Base-by-base conservation (phyloP, 257 asterid species). In the Nicotiana knightiana region DNA sequence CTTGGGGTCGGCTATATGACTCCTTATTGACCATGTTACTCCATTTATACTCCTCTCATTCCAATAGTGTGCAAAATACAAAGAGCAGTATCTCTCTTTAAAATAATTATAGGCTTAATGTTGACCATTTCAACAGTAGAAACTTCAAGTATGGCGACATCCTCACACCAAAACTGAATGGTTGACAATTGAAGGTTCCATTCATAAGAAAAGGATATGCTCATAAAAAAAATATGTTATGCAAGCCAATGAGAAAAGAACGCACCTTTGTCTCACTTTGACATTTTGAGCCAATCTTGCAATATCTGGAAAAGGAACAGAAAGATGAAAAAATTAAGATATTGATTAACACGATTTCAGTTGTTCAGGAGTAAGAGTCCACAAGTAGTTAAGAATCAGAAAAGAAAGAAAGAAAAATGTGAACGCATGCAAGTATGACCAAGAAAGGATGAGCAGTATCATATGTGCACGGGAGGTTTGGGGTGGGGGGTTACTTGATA, bases 211-310 rank as follows among this genome's bases (percentile, higher is more conserved):
- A 55, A 55, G 61, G n/a, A 16, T 55, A 55, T 16, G 61, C 61
- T 55, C 21, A 55, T 51, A 51, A 9, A 43, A 43, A 8, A 12
- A 53, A 53, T 3, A 12, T 12, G 18, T 12, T 53, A 0, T 4
- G 17, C 2, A 12, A 4, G 57, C 57, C 6, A 53, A 68, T 16
- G 15, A 68, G 26, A 33, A 53, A 51, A 83, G 75, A 55, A 62
- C 89, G 79, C 21, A 96, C 99, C 98, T 93, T 89, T 96, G 99
- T 85, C 98, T 91, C 85, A 96, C 96, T 89, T 96, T 94, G 75
- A 93, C 96, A 86, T 84, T 80, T 84, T 91, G 95, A 81, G 97
- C 99, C 93, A 96, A 88, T 87, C 88, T 94, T 80, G 96, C 92
- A 75, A 96, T 91, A 90, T 93, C 98, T 94, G 93, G 10, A 59